Evolutionary conservation across 2,329 filamentous ascomycete genomes (phyloP), one percentile per base, ranked within the genome.

Genomic region (Pyrenochaeta sp.): DNA sequence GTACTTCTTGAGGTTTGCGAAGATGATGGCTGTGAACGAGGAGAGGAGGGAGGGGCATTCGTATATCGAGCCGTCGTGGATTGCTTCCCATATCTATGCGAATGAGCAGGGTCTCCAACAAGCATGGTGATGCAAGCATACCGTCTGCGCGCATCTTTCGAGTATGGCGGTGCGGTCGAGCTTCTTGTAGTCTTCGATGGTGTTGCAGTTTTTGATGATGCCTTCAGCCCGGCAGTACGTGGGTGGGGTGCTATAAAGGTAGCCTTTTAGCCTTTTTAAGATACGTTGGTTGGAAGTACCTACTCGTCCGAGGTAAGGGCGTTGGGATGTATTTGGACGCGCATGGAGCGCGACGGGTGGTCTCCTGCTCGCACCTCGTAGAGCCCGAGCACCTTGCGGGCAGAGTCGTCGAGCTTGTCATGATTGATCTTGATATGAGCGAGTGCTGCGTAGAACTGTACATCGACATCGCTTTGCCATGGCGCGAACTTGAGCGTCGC

Each of bases 1-100:
- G 81, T 98, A 98, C 74, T 96, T 97, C 78, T 99, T 99, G 34
- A 99, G 85, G 74, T 99, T 94, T 61, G 95, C 94, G 76, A 92
- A 99, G 15, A 92, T 97, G 45, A 98, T 87, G 57, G 96, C 88
- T 27, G 91, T 86, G 77, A 97, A 98, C 6, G 92, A 95, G 4
- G 92, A 89, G 19, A 99, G 87, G 2, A 98, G 85, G 4, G 94
- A 97, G 2, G 95, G 95, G 50, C 94, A 91, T 9, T 93, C 95
- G 79, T 96, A 98, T 67, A 99, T 97, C 40, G 92, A 96, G 56
- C 93, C 94, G 79, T 99, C 95, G 66, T 93, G 90, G 72, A 99
- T 97, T 27, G 95, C 94, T 77, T 98, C 93, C 94, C 94, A 98
- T 61, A 99, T 93, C 90, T 96, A 50, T 37, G 25, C 3, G 42